Conservation (phyloP, 768 basidiomycete species). For the Suillus discolor region DNA sequence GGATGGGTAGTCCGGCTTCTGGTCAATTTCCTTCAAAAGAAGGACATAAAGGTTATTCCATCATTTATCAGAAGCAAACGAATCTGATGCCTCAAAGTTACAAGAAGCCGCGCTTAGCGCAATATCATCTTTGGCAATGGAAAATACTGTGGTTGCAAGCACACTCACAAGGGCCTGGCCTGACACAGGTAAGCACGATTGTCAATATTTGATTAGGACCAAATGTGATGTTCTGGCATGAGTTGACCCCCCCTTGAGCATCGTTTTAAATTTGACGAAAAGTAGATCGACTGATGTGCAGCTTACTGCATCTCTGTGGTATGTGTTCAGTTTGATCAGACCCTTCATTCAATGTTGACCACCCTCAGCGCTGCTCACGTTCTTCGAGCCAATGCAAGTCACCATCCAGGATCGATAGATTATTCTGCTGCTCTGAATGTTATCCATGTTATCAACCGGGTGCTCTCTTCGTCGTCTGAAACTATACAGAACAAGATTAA, state of each 20-base stretch:
- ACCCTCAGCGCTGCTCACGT: constrained; percentile 57
- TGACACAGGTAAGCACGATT: constrained; percentile 42
- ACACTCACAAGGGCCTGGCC: constrained; percentile 45
- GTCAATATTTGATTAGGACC: constrained; percentile 10
- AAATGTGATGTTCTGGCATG: constrained; percentile 7
- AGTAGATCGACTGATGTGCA: constrained; percentile 63
- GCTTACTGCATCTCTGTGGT: constrained; percentile 74
- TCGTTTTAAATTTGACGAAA: constrained; percentile 55
- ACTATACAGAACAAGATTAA: constrained; percentile 50
- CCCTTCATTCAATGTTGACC: not conserved
- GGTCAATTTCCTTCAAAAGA: constrained; percentile 46
- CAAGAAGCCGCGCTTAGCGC: constrained; percentile 70
- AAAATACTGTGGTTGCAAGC: constrained; percentile 55
- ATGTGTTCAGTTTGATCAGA: constrained; percentile 13
- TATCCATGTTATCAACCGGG: constrained; percentile 69
- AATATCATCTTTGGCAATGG: constrained; percentile 65
- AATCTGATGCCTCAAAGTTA: constrained; percentile 37
- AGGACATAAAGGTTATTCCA: constrained; percentile 54
- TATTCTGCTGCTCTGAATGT: constrained; percentile 55
- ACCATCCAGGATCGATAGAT: constrained; percentile 39
- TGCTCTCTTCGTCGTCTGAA: constrained; percentile 50
- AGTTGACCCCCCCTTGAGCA: constrained; percentile 33
- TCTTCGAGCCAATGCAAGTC: constrained; percentile 50
- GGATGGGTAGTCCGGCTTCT: constrained; percentile 64
- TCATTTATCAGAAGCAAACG: not conserved